Evolutionary conservation across 2,329 filamentous ascomycete species (phyloP).

Genomic region (Penicillium sp.): DNA sequence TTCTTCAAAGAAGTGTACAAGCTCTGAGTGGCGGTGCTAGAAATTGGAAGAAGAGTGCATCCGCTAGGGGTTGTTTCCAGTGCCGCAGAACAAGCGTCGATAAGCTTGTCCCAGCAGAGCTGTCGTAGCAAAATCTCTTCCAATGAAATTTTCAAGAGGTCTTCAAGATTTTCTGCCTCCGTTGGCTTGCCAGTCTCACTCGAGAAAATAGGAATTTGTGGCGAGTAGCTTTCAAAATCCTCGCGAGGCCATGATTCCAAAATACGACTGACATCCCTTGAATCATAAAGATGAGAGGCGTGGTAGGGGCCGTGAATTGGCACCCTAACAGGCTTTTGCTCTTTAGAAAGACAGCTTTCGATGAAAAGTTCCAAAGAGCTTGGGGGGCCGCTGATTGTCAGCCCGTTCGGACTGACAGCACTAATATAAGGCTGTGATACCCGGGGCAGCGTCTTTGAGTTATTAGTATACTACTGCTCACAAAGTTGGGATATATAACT

Average conservation of each 20-base stretch:
- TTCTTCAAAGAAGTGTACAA: conserved; percentile 38
- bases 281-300: conserved; percentile 58
- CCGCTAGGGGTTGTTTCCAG: conserved; percentile 20
- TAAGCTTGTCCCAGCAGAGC: conserved; percentile 48
- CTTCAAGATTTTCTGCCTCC: conserved; percentile 32
- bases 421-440: conserved; percentile 62
- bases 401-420: conserved; percentile 61
- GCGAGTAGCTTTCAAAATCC: conserved; percentile 30
- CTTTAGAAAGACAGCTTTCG: conserved; percentile 53
- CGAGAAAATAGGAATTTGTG: conserved; percentile 43
- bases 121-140: conserved; percentile 44
- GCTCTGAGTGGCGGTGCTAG: conserved; percentile 38
- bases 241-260: conserved; percentile 43
- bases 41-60: conserved; percentile 36
- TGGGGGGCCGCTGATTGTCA: conserved; percentile 65
- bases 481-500: conserved; percentile 3
- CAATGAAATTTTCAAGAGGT: conserved; percentile 38
- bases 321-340: conserved; percentile 57
- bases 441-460: conserved; percentile 47
- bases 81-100: conserved; percentile 35
- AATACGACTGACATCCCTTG: conserved; percentile 57
- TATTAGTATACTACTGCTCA: conserved; percentile 3
- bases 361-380: conserved; percentile 58
- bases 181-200: conserved; percentile 42
- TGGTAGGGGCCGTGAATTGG: conserved; percentile 65